These are phyloP conservation scores for Xylariaceae sp. DNA, from an alignment of 2,329 filamentous ascomycete genomes.

Conservation along the genomic window DNA sequence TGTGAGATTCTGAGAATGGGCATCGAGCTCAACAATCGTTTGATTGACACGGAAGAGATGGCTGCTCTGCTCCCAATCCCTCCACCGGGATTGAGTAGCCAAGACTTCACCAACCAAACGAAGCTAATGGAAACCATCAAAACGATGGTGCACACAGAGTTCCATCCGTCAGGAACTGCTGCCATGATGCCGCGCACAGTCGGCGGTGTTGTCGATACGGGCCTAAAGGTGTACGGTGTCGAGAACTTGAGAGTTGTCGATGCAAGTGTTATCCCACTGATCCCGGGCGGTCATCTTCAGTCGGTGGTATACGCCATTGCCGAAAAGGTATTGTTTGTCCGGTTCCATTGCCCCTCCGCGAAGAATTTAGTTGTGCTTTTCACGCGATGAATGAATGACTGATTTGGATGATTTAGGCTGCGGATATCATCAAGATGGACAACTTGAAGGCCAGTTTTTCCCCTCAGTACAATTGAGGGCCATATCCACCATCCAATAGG, in stretches of 20 bases:
- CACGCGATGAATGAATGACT: neutral
- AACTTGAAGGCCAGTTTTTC: conserved; percentile 1
- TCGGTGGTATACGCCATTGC: conserved; percentile 28
- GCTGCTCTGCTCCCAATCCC: conserved; percentile 23
- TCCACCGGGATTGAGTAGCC: conserved; percentile 18
- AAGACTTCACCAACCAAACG: conserved; percentile 24
- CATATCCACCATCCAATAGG: neutral
- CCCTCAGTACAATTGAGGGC: neutral
- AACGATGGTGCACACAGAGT: conserved; percentile 36
- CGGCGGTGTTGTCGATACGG: conserved; percentile 41
- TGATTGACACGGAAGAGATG: conserved; percentile 27
- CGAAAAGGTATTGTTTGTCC: conserved; percentile 35
- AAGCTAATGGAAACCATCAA: conserved; percentile 23
- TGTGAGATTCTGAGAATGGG: conserved; percentile 28
- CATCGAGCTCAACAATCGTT: conserved; percentile 25
- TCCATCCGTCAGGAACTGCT: conserved; percentile 39
- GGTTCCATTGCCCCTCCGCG: neutral
- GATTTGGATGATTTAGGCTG: conserved; percentile 33
- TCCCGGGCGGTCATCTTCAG: conserved; percentile 36
- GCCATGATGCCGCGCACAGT: conserved; percentile 40
- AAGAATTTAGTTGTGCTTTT: neutral
- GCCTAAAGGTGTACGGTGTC: conserved; percentile 40
- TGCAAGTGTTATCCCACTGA: conserved; percentile 40
- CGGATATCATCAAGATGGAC: conserved; percentile 41
- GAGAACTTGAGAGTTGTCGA: conserved; percentile 42